phyloP scores from a whole-genome alignment of 768 basidiomycete species.

The Boletus insuetus region DNA sequence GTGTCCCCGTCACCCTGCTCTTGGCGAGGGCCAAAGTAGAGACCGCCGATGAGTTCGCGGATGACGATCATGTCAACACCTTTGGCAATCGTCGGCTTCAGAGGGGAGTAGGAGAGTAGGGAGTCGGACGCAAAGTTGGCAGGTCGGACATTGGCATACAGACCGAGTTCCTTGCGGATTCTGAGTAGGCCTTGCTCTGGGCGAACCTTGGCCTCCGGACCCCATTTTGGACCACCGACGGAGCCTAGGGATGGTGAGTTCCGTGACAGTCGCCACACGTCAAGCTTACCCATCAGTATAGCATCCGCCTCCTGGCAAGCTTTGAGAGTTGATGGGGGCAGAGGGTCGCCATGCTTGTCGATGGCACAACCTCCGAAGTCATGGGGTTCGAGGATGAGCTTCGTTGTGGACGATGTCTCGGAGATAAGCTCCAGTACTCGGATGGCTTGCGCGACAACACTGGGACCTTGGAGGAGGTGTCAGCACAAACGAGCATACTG shows the following conservation, averaged over 20 bases:
- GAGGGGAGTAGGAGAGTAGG: slow-evolving; percentile 82
- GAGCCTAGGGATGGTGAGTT: slow-evolving; percentile 57
- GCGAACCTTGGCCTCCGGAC: slow-evolving; percentile 80
- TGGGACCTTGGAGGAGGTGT: slow-evolving; percentile 60
- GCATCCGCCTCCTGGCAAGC: slow-evolving; percentile 95
- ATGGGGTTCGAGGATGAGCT: slow-evolving; percentile 71
- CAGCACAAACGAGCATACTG: background rate
- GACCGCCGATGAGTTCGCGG: slow-evolving; percentile 93
- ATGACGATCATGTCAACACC: slow-evolving; percentile 92
- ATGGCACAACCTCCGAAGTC: slow-evolving; percentile 93
- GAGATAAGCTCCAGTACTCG: slow-evolving; percentile 77
- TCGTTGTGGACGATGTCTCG: slow-evolving; percentile 55
- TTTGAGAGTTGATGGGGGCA: slow-evolving; percentile 80
- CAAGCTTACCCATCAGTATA: slow-evolving; percentile 80
- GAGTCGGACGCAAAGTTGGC: slow-evolving; percentile 93
- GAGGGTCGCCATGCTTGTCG: slow-evolving; percentile 79
- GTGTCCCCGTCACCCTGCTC: slow-evolving; percentile 72
- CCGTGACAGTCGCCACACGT: background rate
- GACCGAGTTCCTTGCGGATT: slow-evolving; percentile 88
- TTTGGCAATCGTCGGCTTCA: slow-evolving; percentile 77
- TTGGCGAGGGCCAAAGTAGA: slow-evolving; percentile 92
- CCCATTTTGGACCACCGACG: slow-evolving; percentile 99
- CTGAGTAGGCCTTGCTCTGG: slow-evolving; percentile 89
- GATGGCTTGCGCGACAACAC: slow-evolving; percentile 83
- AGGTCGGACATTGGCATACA: slow-evolving; percentile 98